Evolutionary conservation across 2,329 filamentous ascomycete species (phyloP), one percentile per base, ranked within the genome.

Genomic region (Talaromyces sp.): DNA sequence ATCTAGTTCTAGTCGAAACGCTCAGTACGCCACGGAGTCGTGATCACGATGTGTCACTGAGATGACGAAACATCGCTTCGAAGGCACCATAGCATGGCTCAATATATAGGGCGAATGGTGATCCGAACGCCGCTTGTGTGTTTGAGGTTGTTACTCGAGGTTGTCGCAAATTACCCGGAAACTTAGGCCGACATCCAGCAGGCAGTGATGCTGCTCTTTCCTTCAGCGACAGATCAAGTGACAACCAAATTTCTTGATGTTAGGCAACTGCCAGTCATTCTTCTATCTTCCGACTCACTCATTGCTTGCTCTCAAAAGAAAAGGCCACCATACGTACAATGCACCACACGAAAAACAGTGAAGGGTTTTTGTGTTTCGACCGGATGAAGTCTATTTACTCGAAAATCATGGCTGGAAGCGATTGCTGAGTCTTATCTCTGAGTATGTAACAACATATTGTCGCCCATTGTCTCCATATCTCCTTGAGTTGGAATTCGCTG

Each of bases 171-270:
- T n/a, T 22, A 19, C 9, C n/a, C 37, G 10, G n/a, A 15, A 15
- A 11, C n/a, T 22, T 15, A 11, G 19, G 10, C 17, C 31, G 31
- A 17, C 17, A 54, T 22, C 19, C 10, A 33, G 37, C 52, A 49
- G n/a, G 52, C 10, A 27, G 25, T n/a, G 25, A 15, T 22, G 15
- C 49, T 31, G 45, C 47, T 41, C 62, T 54, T 45, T 60, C 50
- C 37, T 54, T 54, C 37, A 45, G 33, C 47, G 17, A 49, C 19
- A 64, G 22, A 58, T 64, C 47, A 64, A 57, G 63, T 61, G 63
- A 64, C n/a, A 6, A 13, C n/a, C 52, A 56, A 25, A 33, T 7
- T 56, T 11, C 8, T 3, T 25, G n/a, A 52, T 37, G 22, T 35
- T 13, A 33, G 33, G 19, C 10, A 56, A 56, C 52, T 22, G 31